Evolutionary conservation across 371 early-diverging fungal species (phyloP).

Genomic region (Mucor irregularis): DNA sequence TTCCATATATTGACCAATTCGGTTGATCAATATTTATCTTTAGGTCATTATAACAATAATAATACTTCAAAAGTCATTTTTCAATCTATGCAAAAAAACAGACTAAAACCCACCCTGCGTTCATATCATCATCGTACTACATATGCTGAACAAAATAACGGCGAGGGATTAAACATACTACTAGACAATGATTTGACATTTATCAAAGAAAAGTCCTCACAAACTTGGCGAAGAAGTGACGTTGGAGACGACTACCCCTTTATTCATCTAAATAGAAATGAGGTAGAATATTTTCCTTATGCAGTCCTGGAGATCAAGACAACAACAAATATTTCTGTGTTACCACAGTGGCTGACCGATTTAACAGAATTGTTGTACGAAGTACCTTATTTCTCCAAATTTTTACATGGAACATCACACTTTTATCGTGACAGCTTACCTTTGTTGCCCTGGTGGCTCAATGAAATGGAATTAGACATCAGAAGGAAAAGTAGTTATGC

Average conservation of each 20-base stretch:
- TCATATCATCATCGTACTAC: conserved; percentile 12
- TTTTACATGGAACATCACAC: conserved; percentile 90
- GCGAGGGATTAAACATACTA: neutral
- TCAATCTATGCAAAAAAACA: conserved; percentile 7
- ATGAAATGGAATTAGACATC: conserved; percentile 87
- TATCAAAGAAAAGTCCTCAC: conserved; percentile 3
- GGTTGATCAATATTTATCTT: neutral
- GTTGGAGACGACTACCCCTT: neutral
- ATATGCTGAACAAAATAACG: neutral
- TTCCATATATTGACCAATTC: neutral
- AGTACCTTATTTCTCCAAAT: conserved; percentile 96
- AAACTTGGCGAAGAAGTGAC: neutral
- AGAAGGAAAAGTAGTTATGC: conserved; percentile 46
- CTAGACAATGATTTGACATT: conserved; percentile 19
- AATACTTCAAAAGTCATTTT: neutral
- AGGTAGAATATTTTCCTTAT: conserved; percentile 88
- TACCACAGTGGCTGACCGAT: conserved; percentile 89
- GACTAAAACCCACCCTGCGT: conserved; percentile 9
- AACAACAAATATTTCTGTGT: conserved; percentile 67
- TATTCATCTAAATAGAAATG: neutral
- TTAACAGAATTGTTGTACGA: conserved; percentile 87
- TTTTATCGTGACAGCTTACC: conserved; percentile 77
- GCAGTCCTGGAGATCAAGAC: conserved; percentile 94
- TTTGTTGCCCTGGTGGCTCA: conserved; percentile 93
- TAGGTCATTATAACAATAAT: neutral